Conservation (phyloP, 2,329 filamentous ascomycete species). For the Talaromyces sp. region DNA sequence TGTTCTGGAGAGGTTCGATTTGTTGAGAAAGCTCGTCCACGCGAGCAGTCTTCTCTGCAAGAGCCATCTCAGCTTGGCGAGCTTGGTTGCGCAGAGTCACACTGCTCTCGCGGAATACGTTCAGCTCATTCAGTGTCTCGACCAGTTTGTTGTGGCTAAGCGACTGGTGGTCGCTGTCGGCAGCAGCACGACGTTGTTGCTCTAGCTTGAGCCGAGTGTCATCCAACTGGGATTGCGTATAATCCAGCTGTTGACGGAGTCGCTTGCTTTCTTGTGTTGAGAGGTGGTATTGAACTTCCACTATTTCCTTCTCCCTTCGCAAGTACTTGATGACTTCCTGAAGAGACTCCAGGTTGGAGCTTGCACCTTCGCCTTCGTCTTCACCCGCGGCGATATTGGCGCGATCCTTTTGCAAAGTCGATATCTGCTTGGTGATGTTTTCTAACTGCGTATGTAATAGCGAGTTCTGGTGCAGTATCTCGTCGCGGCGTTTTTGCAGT, state of each 20-base stretch:
- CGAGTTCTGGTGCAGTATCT: conserved; percentile 83
- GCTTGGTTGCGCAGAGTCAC: conserved; percentile 84
- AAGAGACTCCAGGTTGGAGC: conserved; percentile 64
- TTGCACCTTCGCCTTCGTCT: conserved; percentile 43
- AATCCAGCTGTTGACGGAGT: conserved; percentile 82
- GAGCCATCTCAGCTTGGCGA: conserved; percentile 68
- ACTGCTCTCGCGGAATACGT: conserved; percentile 91
- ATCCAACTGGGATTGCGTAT: conserved; percentile 80
- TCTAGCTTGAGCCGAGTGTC: conserved; percentile 83
- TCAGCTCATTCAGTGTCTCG: conserved; percentile 92
- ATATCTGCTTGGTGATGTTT: conserved; percentile 71
- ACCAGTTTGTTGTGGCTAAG: conserved; percentile 84
- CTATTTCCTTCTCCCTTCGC: conserved; percentile 92
- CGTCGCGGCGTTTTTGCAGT: conserved; percentile 71
- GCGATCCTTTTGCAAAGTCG: conserved; percentile 71
- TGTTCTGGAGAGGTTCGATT: conserved; percentile 76
- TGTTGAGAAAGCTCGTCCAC: conserved; percentile 68
- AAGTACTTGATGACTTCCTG: conserved; percentile 89
- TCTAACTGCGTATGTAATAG: conserved; percentile 87
- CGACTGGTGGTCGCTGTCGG: conserved; percentile 66
- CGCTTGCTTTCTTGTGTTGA: conserved; percentile 83
- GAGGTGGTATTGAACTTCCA: conserved; percentile 92
- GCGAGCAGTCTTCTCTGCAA: conserved; percentile 68
- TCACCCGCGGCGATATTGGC: conserved; percentile 50
- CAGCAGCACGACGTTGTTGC: conserved; percentile 73